A percentile compares a stretch with the other conserved stretches of the same genome.
Conservation (phyloP, 805 yeast genomes). For the Dipodascus albidus region DNA sequence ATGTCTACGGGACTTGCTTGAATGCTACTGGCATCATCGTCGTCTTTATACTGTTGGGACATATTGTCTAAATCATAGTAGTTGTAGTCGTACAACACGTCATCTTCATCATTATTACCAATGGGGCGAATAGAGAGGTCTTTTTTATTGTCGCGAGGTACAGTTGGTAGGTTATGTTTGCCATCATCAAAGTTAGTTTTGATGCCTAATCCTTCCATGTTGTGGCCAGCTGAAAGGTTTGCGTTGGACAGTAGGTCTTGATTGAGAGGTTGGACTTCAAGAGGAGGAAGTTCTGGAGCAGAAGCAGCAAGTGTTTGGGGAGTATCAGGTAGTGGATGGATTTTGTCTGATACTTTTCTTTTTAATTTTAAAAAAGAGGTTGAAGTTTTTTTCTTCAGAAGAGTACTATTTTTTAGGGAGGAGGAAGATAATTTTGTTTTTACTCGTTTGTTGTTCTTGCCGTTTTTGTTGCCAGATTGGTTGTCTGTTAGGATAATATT, state of each 20-base stretch:
- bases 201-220: background rate
- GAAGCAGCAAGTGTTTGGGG: background rate
- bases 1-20: background rate
- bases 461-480: background rate
- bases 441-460: background rate
- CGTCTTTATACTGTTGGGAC: background rate
- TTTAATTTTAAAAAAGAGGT: background rate
- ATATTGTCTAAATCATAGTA: background rate
- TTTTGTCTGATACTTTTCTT: background rate
- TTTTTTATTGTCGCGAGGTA: background rate
- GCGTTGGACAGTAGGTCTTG: background rate
- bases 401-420: background rate
- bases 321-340: background rate
- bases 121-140: background rate
- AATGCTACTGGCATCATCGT: background rate
- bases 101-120: background rate
- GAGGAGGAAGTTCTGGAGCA: background rate
- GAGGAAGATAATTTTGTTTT: conserved; percentile 1
- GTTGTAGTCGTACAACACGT: background rate
- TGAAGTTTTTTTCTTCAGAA: background rate
- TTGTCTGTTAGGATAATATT: background rate
- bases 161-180: background rate
- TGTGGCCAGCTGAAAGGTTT: background rate
- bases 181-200: background rate
- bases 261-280: background rate